phyloP scores from a whole-genome alignment of 78 protist genomes.

The Monosiga brevicollis region DNA sequence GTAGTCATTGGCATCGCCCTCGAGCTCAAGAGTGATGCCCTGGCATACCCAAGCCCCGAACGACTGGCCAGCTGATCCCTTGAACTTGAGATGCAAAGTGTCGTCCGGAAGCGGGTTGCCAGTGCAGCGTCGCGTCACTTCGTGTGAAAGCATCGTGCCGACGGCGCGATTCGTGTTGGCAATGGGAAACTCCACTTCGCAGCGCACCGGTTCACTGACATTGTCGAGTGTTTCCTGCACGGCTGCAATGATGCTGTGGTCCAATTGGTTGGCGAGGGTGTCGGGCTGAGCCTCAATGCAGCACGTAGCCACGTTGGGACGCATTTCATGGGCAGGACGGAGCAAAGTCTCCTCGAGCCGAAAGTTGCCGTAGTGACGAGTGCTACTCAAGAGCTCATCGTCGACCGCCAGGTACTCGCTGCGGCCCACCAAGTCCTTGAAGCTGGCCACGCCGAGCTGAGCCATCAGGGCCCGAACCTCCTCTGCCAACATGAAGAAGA shows the following conservation, averaged over 20 bases:
- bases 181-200: not conserved
- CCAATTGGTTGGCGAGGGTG: constrained; percentile 10
- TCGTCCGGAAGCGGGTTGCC: constrained; percentile 46
- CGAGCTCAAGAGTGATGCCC: constrained; percentile 44
- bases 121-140: constrained; percentile 32
- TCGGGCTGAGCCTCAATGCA: constrained; percentile 20
- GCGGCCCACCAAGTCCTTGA: constrained; percentile 66
- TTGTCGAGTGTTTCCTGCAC: not conserved
- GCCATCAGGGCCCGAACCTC: constrained; percentile 64
- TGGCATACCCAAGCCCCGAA: constrained; percentile 53
- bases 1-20: constrained; percentile 80
- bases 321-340: constrained; percentile 25
- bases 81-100: constrained; percentile 32
- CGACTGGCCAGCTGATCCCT: constrained; percentile 75
- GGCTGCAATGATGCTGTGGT: constrained; percentile 16
- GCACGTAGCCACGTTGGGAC: constrained; percentile 10
- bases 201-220: not conserved
- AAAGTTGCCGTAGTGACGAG: no score
- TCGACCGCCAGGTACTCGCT: constrained; percentile 46
- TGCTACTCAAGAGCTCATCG: not conserved
- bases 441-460: constrained; percentile 42
- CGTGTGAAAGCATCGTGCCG: constrained; percentile 50
- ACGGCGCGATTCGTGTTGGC: constrained; percentile 63
- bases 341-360: no score
- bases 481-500: constrained; percentile 71